A percentile compares a stretch with the other conserved stretches of the same genome.
Conservation (phyloP, 371 early-diverging fungal species). For the Mortierella sp. region DNA sequence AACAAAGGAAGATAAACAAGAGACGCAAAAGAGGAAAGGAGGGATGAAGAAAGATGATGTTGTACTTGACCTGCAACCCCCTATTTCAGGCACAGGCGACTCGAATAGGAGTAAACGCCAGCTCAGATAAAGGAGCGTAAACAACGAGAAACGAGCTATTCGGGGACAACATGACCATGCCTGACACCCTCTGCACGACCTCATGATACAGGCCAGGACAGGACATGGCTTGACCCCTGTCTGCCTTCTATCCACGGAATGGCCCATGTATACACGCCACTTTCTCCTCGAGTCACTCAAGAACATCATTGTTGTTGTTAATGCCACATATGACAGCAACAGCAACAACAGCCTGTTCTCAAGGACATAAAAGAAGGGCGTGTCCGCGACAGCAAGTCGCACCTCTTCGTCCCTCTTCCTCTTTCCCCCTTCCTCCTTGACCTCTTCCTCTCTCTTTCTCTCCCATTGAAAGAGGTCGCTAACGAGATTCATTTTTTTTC, state of each 20-base stretch:
- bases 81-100: neutral
- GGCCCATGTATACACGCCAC: neutral
- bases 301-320: neutral
- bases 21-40: neutral
- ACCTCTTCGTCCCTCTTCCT: neutral
- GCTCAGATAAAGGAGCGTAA: neutral
- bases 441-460: neutral
- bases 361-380: neutral
- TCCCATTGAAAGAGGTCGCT: neutral
- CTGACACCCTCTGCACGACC: constrained; percentile 11
- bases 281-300: neutral
- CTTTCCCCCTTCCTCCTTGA: neutral
- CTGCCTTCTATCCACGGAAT: neutral
- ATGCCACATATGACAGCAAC: neutral
- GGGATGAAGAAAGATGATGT: neutral
- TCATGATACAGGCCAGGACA: neutral
- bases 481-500: neutral
- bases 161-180: neutral
- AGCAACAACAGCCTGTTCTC: neutral
- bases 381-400: neutral
- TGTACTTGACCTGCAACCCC: neutral
- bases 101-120: neutral
- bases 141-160: neutral
- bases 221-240: neutral
- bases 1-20: neutral